phyloP scores from a whole-genome alignment of 441 rosid species.

The Raphanus hybrid region DNA sequence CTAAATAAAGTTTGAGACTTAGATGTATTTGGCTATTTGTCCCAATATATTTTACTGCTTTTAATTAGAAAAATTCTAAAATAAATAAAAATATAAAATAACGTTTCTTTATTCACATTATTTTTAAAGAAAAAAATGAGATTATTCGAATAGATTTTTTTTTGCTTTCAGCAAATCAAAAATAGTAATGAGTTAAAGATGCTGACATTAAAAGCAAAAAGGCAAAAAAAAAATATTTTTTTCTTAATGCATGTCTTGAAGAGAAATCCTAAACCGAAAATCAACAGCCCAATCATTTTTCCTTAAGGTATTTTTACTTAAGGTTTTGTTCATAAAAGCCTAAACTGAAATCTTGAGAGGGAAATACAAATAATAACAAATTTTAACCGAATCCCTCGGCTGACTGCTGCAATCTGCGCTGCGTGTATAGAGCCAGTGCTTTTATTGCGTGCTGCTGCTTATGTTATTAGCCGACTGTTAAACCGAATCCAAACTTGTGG shows the following conservation, averaged over 20 bases:
- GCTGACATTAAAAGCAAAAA: constrained; percentile 5
- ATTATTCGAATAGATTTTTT: not conserved
- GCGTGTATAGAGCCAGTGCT: constrained; percentile 29
- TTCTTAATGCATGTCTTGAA: not conserved
- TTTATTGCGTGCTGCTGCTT: constrained; percentile 29
- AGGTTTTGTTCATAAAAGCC: constrained; percentile 19
- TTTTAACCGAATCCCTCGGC: constrained; percentile 16
- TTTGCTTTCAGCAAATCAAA: too few species aligned
- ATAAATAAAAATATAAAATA: not conserved
- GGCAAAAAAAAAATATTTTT: constrained; percentile 27
- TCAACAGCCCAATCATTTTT: constrained; percentile 25
- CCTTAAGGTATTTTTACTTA: not conserved
- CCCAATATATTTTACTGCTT: not conserved
- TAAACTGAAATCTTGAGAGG: constrained; percentile 34
- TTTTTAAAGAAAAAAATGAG: not conserved
- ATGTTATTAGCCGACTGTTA: constrained; percentile 71
- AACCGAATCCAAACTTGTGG: constrained; percentile 93
- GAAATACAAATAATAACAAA: constrained; percentile 23
- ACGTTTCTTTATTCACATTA: not conserved
- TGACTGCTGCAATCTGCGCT: constrained; percentile 29
- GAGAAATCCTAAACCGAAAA: constrained; percentile 29
- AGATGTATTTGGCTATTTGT: not conserved
- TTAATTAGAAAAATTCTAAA: not conserved
- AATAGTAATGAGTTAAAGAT: not conserved
- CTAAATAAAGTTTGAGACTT: too few species aligned